These are phyloP conservation scores for Tolypocladium album DNA, from an alignment of 2,329 filamentous ascomycete genomes.

Conservation along the genomic window DNA sequence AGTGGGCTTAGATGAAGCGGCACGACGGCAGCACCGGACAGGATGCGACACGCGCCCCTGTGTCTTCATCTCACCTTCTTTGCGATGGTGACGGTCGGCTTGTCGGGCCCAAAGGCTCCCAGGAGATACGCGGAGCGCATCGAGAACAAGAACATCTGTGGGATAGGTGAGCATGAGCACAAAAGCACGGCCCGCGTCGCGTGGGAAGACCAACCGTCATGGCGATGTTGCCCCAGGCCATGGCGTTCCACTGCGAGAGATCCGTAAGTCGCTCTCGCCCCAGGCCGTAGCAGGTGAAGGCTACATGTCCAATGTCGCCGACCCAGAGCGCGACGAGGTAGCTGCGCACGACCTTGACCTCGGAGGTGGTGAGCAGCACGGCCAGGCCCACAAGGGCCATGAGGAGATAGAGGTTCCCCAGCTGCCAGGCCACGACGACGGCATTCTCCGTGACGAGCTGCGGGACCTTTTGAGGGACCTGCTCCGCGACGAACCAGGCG, in stretches of 20 bases:
- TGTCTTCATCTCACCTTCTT: conserved; percentile 16
- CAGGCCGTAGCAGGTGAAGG: conserved; percentile 46
- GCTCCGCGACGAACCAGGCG: conserved; percentile 52
- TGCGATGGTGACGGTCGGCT: conserved; percentile 1
- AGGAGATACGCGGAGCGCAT: conserved; percentile 46
- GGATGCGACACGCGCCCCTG: no score
- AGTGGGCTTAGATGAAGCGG: background rate
- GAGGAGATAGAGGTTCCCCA: conserved; percentile 60
- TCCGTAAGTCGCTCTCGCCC: conserved; percentile 43
- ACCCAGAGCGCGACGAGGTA: conserved; percentile 56
- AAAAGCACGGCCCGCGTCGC: background rate
- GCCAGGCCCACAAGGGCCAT: conserved; percentile 53
- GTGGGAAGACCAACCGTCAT: conserved; percentile 39
- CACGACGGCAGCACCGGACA: background rate
- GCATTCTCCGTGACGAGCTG: conserved; percentile 30
- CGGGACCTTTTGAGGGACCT: conserved; percentile 34
- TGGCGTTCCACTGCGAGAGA: conserved; percentile 51
- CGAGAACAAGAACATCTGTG: conserved; percentile 41
- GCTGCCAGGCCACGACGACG: conserved; percentile 51
- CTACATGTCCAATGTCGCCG: conserved; percentile 59
- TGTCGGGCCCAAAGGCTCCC: conserved; percentile 46
- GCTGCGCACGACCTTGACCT: conserved; percentile 53
- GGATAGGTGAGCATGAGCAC: background rate
- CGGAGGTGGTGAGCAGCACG: conserved; percentile 52
- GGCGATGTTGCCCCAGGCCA: conserved; percentile 65